Conservation (phyloP, 1,139 yeast genomes). For the Candida freyschussii region DNA sequence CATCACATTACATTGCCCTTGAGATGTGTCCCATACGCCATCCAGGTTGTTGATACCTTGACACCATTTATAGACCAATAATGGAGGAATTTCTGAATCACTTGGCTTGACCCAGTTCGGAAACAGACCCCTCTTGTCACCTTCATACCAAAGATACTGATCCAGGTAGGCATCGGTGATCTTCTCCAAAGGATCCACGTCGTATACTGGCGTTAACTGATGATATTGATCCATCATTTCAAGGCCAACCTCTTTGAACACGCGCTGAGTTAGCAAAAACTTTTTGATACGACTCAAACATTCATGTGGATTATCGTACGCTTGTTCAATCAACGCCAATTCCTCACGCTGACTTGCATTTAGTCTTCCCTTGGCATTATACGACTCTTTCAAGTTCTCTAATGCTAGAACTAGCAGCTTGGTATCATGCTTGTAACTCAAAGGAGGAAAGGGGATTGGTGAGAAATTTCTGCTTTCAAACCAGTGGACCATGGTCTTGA, state of each 20-base stretch:
- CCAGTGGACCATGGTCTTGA: slow-evolving; percentile 89
- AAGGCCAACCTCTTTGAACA: slow-evolving; percentile 81
- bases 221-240: slow-evolving; percentile 93
- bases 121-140: slow-evolving; percentile 79
- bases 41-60: slow-evolving; percentile 84
- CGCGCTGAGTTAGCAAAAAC: slow-evolving; percentile 79
- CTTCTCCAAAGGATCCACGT: slow-evolving; percentile 87
- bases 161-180: slow-evolving; percentile 95
- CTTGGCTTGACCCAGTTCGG: slow-evolving; percentile 97
- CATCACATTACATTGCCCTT: slow-evolving; percentile 82
- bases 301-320: slow-evolving; percentile 95
- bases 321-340: slow-evolving; percentile 88
- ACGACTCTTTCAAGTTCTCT: slow-evolving; percentile 81
- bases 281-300: slow-evolving; percentile 81
- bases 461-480: slow-evolving; percentile 78
- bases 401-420: slow-evolving; percentile 83
- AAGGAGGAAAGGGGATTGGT: slow-evolving; percentile 92
- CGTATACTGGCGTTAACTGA: slow-evolving; percentile 78
- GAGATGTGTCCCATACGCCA: slow-evolving; percentile 70
- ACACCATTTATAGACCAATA: slow-evolving; percentile 90
- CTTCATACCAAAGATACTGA: slow-evolving; percentile 95
- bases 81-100: slow-evolving; percentile 90
- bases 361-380: slow-evolving; percentile 75
- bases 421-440: slow-evolving; percentile 89
- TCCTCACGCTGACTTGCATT: slow-evolving; percentile 91